These are phyloP conservation scores for Thozetella sp. DNA, from an alignment of 495 filamentous ascomycete species.

Conservation along the genomic window DNA sequence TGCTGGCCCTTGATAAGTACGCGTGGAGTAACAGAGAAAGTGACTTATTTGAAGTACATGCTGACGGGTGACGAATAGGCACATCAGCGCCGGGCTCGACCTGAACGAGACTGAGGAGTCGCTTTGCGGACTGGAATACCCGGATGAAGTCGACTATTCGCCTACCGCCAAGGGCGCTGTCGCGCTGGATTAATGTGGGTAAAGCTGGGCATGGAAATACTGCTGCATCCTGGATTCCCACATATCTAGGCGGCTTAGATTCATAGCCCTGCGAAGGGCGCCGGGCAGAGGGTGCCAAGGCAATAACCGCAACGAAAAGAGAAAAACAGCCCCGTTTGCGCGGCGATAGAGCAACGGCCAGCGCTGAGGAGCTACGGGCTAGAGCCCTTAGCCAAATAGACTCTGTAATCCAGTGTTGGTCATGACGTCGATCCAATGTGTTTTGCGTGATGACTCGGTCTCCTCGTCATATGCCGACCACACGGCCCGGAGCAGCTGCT, in stretches of 20 bases:
- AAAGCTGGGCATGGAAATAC: not conserved
- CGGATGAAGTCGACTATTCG: constrained; percentile 20
- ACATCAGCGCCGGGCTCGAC: constrained; percentile 25
- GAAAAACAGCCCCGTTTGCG: no score
- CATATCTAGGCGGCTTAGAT: not conserved
- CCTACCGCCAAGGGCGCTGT: constrained; percentile 21
- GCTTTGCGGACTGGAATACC: constrained; percentile 17
- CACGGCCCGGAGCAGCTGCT: constrained; percentile 27
- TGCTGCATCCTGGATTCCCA: not conserved
- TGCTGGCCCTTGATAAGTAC: constrained; percentile 25
- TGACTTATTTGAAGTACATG: not conserved
- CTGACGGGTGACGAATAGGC: constrained; percentile 9
- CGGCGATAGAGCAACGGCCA: no score
- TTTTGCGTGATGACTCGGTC: constrained; percentile 22
- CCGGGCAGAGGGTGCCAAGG: no score
- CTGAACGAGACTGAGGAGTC: constrained; percentile 25
- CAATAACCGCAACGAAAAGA: no score
- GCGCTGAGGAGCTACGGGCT: not conserved
- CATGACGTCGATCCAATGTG: constrained; percentile 37
- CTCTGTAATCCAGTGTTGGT: constrained; percentile 27
- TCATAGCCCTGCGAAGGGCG: not conserved
- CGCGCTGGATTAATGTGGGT: constrained; percentile 9
- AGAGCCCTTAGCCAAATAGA: constrained; percentile 23
- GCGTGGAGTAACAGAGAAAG: no score
- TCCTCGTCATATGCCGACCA: constrained; percentile 33